Percentiles rank a stretch among this genome's conserved stretches.
Conservation (phyloP, 129 eudicot species). For the Cynara cardunculus region DNA sequence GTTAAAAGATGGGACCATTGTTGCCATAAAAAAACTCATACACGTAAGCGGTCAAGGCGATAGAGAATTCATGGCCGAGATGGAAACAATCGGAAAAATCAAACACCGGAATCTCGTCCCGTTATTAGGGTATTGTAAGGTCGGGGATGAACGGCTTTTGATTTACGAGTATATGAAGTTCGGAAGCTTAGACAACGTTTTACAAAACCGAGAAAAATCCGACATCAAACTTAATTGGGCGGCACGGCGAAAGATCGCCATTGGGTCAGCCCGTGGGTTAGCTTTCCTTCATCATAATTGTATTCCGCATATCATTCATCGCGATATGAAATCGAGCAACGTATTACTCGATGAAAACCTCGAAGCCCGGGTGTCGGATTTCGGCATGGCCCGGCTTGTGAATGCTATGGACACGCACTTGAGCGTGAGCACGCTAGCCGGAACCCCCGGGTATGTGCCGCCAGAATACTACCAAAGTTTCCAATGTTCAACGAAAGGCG, state of each 20-base stretch:
- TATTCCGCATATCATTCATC: constrained; percentile 67
- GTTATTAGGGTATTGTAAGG: constrained; percentile 68
- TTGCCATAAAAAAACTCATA: constrained; percentile 77
- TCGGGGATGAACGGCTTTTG: constrained; percentile 69
- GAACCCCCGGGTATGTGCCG: constrained; percentile 81
- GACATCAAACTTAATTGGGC: constrained; percentile 59
- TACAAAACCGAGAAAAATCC: constrained; percentile 46
- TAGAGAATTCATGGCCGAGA: constrained; percentile 74
- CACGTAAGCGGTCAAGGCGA: constrained; percentile 86
- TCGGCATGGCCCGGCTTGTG: constrained; percentile 80
- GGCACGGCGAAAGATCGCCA: constrained; percentile 64
- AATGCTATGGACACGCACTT: constrained; percentile 80
- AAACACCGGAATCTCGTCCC: constrained; percentile 76
- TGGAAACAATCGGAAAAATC: constrained; percentile 81
- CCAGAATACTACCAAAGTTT: constrained; percentile 83
- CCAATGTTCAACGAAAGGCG: constrained; percentile 72
- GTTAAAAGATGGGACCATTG: constrained; percentile 67
- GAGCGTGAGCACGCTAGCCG: constrained; percentile 83
- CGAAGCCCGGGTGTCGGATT: constrained; percentile 78
- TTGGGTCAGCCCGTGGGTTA: constrained; percentile 74
- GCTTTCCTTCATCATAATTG: constrained; percentile 80
- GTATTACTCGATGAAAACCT: constrained; percentile 60
- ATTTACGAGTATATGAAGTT: constrained; percentile 85
- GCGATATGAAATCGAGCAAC: constrained; percentile 87
- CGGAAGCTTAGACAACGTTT: constrained; percentile 76